Percentiles rank a stretch among this genome's conserved stretches.
These are phyloP conservation scores for Priceomyces fermenticarens DNA, from an alignment of 805 yeast genomes.

Conservation along the genomic window DNA sequence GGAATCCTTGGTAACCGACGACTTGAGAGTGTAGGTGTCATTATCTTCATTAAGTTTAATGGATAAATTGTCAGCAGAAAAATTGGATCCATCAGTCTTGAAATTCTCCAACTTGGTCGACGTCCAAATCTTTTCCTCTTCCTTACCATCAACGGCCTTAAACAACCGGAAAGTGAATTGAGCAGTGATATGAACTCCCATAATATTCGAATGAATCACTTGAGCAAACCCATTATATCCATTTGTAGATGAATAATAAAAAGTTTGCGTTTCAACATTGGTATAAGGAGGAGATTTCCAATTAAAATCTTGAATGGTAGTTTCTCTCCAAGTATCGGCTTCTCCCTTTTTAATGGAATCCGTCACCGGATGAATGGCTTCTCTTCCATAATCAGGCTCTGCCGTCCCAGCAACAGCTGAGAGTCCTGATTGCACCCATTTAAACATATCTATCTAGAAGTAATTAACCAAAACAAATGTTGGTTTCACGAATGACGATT, in stretches of 20 bases:
- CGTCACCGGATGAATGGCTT: constrained; percentile 83
- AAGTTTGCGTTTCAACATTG: constrained; percentile 93
- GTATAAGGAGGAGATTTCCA: constrained; percentile 78
- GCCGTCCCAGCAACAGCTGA: constrained; percentile 97
- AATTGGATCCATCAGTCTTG: constrained; percentile 67
- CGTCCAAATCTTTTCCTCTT: constrained; percentile 72
- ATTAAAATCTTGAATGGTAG: constrained; percentile 64
- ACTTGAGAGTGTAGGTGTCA: constrained; percentile 48
- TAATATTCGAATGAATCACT: constrained; percentile 87
- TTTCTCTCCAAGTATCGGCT: constrained; percentile 48
- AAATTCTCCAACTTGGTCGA: constrained; percentile 85
- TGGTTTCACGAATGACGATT: background rate
- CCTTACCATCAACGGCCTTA: constrained; percentile 46
- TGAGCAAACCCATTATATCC: constrained; percentile 87
- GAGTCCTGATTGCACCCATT: constrained; percentile 81
- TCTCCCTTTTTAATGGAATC: constrained; percentile 43
- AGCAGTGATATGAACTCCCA: constrained; percentile 85
- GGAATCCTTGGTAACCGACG: constrained; percentile 67
- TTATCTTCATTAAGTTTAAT: constrained; percentile 59
- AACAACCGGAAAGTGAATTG: constrained; percentile 89
- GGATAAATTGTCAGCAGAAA: constrained; percentile 71
- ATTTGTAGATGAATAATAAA: constrained; percentile 65
- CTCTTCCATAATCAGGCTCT: constrained; percentile 95
- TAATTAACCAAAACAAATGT: background rate
- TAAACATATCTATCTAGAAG: constrained; percentile 58